A percentile compares a stretch with the other conserved stretches of the same genome.
phyloP scores from a whole-genome alignment of 768 basidiomycete genomes.

The Clavaria fumosa region DNA sequence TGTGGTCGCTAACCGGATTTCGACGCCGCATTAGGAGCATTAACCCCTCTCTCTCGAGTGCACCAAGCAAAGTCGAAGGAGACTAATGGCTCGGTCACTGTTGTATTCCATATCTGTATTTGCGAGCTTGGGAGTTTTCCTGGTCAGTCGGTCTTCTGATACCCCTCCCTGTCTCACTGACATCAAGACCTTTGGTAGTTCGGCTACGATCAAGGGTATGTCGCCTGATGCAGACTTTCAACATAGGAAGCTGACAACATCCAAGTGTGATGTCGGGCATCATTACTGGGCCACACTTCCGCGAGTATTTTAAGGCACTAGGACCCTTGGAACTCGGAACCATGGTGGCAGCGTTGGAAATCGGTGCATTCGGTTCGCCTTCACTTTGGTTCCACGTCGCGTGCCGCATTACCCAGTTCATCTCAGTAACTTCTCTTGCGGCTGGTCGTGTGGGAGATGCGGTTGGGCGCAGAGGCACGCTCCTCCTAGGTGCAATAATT shows the following conservation, averaged over 20 bases:
- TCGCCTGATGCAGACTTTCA: too few relatives aligned
- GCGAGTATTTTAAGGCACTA: conserved; percentile 68
- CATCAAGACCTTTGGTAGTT: conserved; percentile 29
- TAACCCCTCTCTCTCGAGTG: conserved; percentile 7
- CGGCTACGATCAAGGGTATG: conserved; percentile 78
- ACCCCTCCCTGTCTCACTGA: not conserved
- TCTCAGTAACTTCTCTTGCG: conserved; percentile 69
- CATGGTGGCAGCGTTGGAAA: conserved; percentile 90
- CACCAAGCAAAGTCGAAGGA: conserved; percentile 32
- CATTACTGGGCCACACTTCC: conserved; percentile 77
- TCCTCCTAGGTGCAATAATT: conserved; percentile 68
- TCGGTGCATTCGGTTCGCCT: conserved; percentile 82
- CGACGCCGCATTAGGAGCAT: not conserved
- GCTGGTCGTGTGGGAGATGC: conserved; percentile 81
- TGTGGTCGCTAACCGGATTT: not conserved
- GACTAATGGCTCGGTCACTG: conserved; percentile 63
- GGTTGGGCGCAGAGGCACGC: conserved; percentile 71
- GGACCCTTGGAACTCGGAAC: conserved; percentile 66
- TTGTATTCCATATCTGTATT: conserved; percentile 72
- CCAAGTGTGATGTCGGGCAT: conserved; percentile 79
- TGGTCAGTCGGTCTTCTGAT: conserved; percentile 35
- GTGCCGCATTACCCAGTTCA: too few relatives aligned
- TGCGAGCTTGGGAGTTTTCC: conserved; percentile 72
- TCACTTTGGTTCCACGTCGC: conserved; percentile 7
- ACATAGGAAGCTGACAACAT: not conserved